Percentiles rank a stretch among this genome's conserved stretches.
phyloP scores from a whole-genome alignment of 306 rosid species.

The Dryas alaskensis region DNA sequence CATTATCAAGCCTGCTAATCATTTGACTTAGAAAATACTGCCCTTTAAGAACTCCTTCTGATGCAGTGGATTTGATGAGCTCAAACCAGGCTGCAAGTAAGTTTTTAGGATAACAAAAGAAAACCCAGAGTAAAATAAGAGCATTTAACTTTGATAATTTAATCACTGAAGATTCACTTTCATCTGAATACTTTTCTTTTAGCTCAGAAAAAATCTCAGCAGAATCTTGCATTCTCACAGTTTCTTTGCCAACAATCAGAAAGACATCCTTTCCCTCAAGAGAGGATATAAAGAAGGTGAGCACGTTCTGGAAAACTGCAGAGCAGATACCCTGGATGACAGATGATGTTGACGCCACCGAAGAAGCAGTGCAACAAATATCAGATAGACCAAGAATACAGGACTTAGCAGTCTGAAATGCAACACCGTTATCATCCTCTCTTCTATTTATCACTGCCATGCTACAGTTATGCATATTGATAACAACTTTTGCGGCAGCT shows the following conservation, averaged over 20 bases:
- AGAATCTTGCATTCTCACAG: conserved; percentile 57
- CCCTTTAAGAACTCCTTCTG: conserved; percentile 53
- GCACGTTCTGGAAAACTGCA: conserved; percentile 72
- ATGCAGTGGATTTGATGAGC: conserved; percentile 44
- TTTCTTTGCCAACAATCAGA: conserved; percentile 50
- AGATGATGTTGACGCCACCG: conserved; percentile 63
- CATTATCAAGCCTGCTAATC: conserved; percentile 41
- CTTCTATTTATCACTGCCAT: conserved; percentile 53
- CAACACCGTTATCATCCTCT: conserved; percentile 62
- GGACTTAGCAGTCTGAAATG: conserved; percentile 72
- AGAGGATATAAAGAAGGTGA: conserved; percentile 54
- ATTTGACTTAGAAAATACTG: conserved; percentile 54
- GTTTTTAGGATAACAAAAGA: conserved; percentile 67
- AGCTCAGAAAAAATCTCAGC: conserved; percentile 52
- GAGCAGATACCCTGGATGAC: conserved; percentile 73
- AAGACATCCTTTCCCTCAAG: conserved; percentile 70
- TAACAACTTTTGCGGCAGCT: conserved; percentile 72
- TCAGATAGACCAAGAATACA: conserved; percentile 73
- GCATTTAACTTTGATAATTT: conserved; percentile 54
- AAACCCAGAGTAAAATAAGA: conserved; percentile 62
- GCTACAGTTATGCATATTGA: conserved; percentile 75
- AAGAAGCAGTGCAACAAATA: conserved; percentile 63
- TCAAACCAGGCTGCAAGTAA: conserved; percentile 84
- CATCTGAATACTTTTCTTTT: conserved; percentile 53
- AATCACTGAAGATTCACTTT: conserved; percentile 47